Percentiles rank a stretch among this genome's conserved stretches.
phyloP scores from a whole-genome alignment of 805 yeast species.

The Kregervanrija fluxuum region DNA sequence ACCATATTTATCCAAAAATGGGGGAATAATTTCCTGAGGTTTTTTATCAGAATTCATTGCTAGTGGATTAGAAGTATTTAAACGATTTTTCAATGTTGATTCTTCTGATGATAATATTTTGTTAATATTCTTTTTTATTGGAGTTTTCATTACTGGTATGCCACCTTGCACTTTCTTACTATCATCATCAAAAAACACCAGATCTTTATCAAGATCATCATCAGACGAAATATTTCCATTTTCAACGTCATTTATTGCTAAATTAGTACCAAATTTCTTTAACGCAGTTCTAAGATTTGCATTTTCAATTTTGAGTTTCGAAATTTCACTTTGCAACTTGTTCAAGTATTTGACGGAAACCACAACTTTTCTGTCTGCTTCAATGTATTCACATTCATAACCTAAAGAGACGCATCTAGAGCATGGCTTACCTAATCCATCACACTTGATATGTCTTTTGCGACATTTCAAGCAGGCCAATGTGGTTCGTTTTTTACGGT shows the following conservation, averaged over 20 bases:
- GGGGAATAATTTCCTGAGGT: conserved; percentile 53
- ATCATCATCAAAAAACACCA: too few species aligned
- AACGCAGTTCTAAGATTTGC: conserved; percentile 42
- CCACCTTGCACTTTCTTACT: not conserved
- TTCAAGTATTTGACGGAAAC: conserved; percentile 65
- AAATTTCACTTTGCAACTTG: conserved; percentile 60
- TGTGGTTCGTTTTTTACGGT: conserved; percentile 17
- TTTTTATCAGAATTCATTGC: conserved; percentile 2
- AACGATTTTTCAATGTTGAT: too few species aligned
- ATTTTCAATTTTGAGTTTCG: conserved; percentile 59
- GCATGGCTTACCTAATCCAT: conserved; percentile 67
- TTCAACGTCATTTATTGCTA: not conserved
- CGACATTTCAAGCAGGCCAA: conserved; percentile 57
- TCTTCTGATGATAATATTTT: too few species aligned
- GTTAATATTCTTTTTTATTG: too few species aligned
- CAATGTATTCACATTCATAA: conserved; percentile 60
- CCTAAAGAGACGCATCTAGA: conserved; percentile 49
- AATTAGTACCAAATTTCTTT: conserved; percentile 14
- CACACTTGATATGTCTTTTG: conserved; percentile 66
- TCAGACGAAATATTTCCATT: too few species aligned
- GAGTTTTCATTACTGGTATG: too few species aligned
- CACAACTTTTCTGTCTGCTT: conserved; percentile 65
- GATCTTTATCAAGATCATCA: not conserved
- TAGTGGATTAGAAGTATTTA: too few species aligned
- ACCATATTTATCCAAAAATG: conserved; percentile 65